Conservation (phyloP, 495 filamentous ascomycete genomes). For the Penicillium pancosmium region DNA sequence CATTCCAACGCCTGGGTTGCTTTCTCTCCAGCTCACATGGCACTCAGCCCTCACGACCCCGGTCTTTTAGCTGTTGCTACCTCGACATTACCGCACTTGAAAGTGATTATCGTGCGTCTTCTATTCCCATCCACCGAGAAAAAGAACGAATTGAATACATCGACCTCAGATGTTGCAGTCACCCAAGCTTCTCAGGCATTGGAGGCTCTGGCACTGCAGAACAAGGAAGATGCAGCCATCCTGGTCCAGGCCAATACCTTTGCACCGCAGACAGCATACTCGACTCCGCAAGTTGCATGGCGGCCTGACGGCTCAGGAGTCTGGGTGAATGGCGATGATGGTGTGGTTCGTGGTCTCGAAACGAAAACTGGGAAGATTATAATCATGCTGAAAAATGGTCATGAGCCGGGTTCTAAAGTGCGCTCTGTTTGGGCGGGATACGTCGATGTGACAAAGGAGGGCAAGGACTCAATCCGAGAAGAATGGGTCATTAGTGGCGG, state of each 20-base stretch:
- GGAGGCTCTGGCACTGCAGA: conserved; percentile 50
- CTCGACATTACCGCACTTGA: conserved; percentile 65
- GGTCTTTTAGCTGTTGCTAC: conserved; percentile 63
- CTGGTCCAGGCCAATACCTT: conserved; percentile 60
- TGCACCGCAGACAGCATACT: conserved; percentile 69
- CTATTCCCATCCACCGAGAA: conserved; percentile 46
- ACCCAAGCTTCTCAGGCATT: conserved; percentile 56
- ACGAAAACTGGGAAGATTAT: conserved; percentile 61
- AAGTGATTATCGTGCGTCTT: conserved; percentile 64
- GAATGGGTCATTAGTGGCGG: conserved; percentile 70
- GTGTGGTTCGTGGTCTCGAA: conserved; percentile 65
- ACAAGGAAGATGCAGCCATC: conserved; percentile 63
- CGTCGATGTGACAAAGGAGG: conserved; percentile 40
- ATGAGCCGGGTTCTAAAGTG: conserved; percentile 64
- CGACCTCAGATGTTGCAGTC: conserved; percentile 15
- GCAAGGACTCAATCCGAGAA: conserved; percentile 27
- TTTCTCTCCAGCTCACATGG: conserved; percentile 63
- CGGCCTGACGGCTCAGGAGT: conserved; percentile 65
- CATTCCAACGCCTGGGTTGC: conserved; percentile 66
- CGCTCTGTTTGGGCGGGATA: conserved; percentile 65
- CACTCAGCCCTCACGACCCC: conserved; percentile 57
- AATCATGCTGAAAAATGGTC: conserved; percentile 51
- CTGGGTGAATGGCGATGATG: conserved; percentile 74
- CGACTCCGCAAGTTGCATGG: conserved; percentile 67
- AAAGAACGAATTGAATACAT: conserved; percentile 6